phyloP scores from a whole-genome alignment of 129 eudicot species.

The Lonicera japonica region DNA sequence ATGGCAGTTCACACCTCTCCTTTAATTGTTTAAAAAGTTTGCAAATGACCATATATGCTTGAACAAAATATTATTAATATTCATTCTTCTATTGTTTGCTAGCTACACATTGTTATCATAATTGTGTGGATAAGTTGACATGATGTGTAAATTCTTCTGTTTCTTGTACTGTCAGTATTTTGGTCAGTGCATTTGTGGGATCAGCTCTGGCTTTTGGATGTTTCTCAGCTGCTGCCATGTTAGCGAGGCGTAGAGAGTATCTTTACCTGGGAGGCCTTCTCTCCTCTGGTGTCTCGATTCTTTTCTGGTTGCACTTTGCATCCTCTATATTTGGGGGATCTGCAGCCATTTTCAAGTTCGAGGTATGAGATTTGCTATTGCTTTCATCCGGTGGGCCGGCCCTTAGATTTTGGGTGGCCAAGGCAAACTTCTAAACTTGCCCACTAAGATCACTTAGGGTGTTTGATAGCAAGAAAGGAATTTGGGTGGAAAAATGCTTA shows the following conservation, averaged over 20 bases:
- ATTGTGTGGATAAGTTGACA: not conserved
- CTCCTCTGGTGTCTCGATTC: slow-evolving; percentile 82
- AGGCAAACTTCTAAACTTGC: too few species aligned
- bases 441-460: too few species aligned
- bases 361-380: slow-evolving; percentile 37
- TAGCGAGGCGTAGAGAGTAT: slow-evolving; percentile 80
- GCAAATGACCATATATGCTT: too few species aligned
- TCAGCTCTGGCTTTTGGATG: slow-evolving; percentile 86
- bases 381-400: too few species aligned
- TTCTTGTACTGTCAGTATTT: slow-evolving; percentile 41
- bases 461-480: too few species aligned
- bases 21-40: too few species aligned
- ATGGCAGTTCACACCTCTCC: too few species aligned
- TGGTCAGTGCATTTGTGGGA: slow-evolving; percentile 83
- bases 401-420: too few species aligned
- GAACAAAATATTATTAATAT: too few species aligned
- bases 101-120: too few species aligned
- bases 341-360: slow-evolving; percentile 64
- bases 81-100: too few species aligned
- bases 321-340: slow-evolving; percentile 82
- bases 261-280: slow-evolving; percentile 78
- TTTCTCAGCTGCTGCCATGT: slow-evolving; percentile 87
- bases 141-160: not conserved
- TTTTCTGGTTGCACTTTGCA: slow-evolving; percentile 89
- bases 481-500: too few species aligned